These are phyloP conservation scores for Penicillium sp. DNA, from an alignment of 2,329 filamentous ascomycete genomes.

Conservation along the genomic window DNA sequence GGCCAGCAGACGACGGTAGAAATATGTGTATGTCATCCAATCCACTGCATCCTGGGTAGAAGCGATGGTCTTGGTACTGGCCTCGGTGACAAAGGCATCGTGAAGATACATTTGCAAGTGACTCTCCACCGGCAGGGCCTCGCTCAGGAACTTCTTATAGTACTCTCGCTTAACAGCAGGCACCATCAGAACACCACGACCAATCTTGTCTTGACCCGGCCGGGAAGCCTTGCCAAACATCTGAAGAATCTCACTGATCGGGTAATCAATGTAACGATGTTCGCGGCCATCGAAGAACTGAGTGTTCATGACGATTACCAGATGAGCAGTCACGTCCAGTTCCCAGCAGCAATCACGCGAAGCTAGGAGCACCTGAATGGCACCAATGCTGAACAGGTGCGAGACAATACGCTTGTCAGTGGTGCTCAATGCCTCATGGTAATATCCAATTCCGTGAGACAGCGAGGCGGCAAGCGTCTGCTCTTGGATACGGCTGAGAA, in stretches of 20 bases:
- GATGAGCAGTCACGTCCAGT: conserved; percentile 78
- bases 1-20: conserved; percentile 89
- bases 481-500: conserved; percentile 82
- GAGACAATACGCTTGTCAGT: conserved; percentile 93
- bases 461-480: conserved; percentile 83
- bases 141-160: conserved; percentile 98
- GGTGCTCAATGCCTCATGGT: conserved; percentile 85
- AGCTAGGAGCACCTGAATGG: conserved; percentile 79
- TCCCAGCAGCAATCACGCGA: conserved; percentile 96
- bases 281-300: conserved; percentile 96
- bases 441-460: conserved; percentile 93
- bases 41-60: conserved; percentile 97
- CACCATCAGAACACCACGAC: conserved; percentile 93
- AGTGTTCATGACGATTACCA: conserved; percentile 96
- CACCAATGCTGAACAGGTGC: conserved; percentile 84
- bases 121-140: conserved; percentile 92
- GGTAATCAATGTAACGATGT: conserved; percentile 95
- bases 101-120: conserved; percentile 88
- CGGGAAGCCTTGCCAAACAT: conserved; percentile 96
- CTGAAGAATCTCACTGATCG: conserved; percentile 87
- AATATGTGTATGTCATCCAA: conserved; percentile 98
- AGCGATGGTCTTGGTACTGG: conserved; percentile 92
- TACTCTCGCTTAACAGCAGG: conserved; percentile 93
- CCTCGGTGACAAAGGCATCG: conserved; percentile 95
- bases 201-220: conserved; percentile 73